Evolutionary conservation across 148 eudicot genomes (phyloP), one percentile per base, ranked within the genome.

Genomic region (Gaultheria prostrata): DNA sequence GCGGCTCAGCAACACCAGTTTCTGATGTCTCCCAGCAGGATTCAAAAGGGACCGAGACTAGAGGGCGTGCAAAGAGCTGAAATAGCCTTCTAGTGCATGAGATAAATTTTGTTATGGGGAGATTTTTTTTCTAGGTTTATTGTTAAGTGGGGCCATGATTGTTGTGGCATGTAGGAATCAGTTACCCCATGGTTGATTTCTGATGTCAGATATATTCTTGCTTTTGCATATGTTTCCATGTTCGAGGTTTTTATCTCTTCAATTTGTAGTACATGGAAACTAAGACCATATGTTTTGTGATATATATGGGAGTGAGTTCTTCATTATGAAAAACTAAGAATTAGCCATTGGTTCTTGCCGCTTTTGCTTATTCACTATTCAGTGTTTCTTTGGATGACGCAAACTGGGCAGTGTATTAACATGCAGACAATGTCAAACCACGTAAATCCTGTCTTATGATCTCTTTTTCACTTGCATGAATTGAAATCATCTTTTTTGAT

Each of bases 51-150:
- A 48, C 9, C 65, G 49, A 72, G 80, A 72, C 30, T 56, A 48
- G 59, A 51, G 79, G 76, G 26, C 72, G 24, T 81, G 26, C 69
- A n/a, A 82, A 50, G 70, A 80, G 82, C 35, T 72, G 76, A 87
- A 77, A 65, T 65, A 72, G 54, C 12, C 18, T 70, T 63, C 2
- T 17, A 20, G 63, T 50, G 63, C 63, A 65, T 45, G n/a, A n/a
- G 49, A 65, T 18, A 8, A 8, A 45, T 11, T 63, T 67, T 67
- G 33, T 28, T 28, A 26, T 67, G 39, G 20, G 20, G 18, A 30
- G 39, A 39, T 28, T 67, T 20, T 20, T 46, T 45, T 0, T 14
- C 11, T 3, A 26, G 6, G 57, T 18, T 39, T 7, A 35, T 50
- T 20, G 49, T 54, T 26, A 0, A 17, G 18, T 28, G n/a, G 61